Base-by-base conservation (phyloP, 2,329 filamentous ascomycete species). In the Hymenoscyphus fraxineus region DNA sequence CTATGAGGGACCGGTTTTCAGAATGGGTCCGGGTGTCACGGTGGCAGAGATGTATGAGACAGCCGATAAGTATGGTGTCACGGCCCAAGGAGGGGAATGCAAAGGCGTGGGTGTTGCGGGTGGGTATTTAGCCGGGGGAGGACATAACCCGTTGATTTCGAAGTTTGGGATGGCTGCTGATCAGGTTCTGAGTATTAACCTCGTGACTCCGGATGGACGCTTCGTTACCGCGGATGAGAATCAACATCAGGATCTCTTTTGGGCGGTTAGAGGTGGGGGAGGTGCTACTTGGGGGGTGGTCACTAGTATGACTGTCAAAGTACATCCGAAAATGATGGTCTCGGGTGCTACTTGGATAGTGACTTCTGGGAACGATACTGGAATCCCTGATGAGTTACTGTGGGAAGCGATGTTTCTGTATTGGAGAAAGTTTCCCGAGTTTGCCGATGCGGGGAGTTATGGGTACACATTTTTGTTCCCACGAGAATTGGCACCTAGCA, bases 61-160 rank as follows among this genome's bases (percentile, higher is more conserved):
- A 81, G 3, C 77, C 80, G 62, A 71, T 73, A 3, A 68, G 77
- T 64, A 78, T 79, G 61, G 74, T 81, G 35, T 78, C 77, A 78
- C 79, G 1, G 76, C 85, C 7, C 7, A 76, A 84, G 2, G 86
- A 83, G 10, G 80, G 79, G 19, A 82, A 80, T 82, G 83, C 39
- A 39, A 57, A 19, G 60, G 35, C 40, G 60, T 62, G 19, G 62
- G 62, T 10, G 54, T 66, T n/a, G 58, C 60, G 19, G 71, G 70
- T 31, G 87, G 87, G 0, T 90, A 85, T 59, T 77, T 82, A 2
- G 83, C 85, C 27, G 86, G 85, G 0, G 87, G 84, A 1, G 87
- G 87, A 0, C 87, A 90, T 72, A 83, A 80, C 0, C 73, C 83
- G 0, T 74, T 89, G 1, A 74, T 77, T 0, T 81, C 83, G 0